Base-by-base conservation (phyloP, 345 rosid genomes). In the Boechera stricta region DNA sequence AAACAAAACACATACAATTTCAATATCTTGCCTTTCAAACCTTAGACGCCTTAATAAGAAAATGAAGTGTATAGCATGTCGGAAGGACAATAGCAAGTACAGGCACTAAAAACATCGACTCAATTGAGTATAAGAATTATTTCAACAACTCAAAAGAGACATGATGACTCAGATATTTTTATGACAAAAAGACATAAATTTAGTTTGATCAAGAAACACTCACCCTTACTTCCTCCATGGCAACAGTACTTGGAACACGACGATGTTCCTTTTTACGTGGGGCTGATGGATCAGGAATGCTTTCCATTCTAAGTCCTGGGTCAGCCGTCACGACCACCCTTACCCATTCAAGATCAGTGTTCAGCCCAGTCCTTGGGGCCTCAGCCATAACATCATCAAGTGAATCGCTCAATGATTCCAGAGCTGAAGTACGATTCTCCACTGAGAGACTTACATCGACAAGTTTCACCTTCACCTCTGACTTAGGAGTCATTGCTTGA, bases 201-300 rank as follows among this genome's bases (percentile, higher is more conserved):
- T 49, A 39, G 55, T 13, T 57, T 57, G 31, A 48, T 69, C 21
- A 67, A 51, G 73, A 51, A 55, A 62, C 71, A 79, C 82, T 73
- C 79, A 96, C 99, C 99, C 94, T 87, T 79, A 90, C 98, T 90
- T 96, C 98, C 85, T 93, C 99, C 29, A 96, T 87, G 71, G 99
- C 99, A 79, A 96, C 84, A 38, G 97, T 96, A 85, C 99, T 96
- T 36, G 99, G 99, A 82, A 96, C 98, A 79, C 99, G 99, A 21
- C 99, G 97, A 77, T 96, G 99, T 80, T 96, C 97, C 86, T 87
- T 92, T 51, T 90, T 86, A 77, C 91, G 89, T 45, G 86, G 81
- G 54, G 60, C 83, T 60, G 84, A 84, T 85, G 80, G 91, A 71
- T 85, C 87, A 68, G 87, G 92, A 81, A 89, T 88, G 63, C 85